Conservation (phyloP, 177 flowering plant species). For the Telopea speciosissima region DNA sequence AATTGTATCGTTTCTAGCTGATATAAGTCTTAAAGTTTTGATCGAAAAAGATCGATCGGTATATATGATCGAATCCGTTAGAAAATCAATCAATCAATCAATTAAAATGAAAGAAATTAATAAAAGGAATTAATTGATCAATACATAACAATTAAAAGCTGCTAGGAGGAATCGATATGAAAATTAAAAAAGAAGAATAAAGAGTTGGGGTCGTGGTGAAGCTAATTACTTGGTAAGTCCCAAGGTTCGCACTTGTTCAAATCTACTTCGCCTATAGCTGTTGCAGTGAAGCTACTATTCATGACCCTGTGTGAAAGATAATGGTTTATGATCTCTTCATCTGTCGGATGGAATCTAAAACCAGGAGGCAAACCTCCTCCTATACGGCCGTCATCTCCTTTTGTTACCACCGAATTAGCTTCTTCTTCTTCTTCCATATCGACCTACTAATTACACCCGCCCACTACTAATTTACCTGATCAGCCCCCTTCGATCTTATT, state of each 20-base stretch:
- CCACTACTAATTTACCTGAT: not conserved
- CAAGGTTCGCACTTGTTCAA: slow-evolving; percentile 28
- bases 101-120: no score
- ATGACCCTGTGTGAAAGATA: slow-evolving; percentile 25
- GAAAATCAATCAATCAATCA: no score
- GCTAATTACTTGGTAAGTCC: slow-evolving; percentile 29
- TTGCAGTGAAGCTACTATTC: slow-evolving; percentile 20
- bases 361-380: slow-evolving; percentile 39
- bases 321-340: slow-evolving; percentile 27
- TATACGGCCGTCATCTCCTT: slow-evolving; percentile 15
- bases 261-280: slow-evolving; percentile 32
- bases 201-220: no score
- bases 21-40: no score
- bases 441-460: slow-evolving; percentile 1
- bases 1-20: no score
- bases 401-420: slow-evolving; percentile 1
- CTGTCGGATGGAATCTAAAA: slow-evolving; percentile 37
- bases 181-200: not conserved
- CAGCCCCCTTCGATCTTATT: not conserved
- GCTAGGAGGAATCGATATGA: no score
- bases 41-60: no score
- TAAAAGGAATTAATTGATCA: not conserved
- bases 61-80: no score
- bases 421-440: no score
- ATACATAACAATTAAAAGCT: no score